Percentiles rank a stretch among this genome's conserved stretches.
phyloP scores from a whole-genome alignment of 352 stramenopile genomes.

The Pythium rhizo-oryzae region DNA sequence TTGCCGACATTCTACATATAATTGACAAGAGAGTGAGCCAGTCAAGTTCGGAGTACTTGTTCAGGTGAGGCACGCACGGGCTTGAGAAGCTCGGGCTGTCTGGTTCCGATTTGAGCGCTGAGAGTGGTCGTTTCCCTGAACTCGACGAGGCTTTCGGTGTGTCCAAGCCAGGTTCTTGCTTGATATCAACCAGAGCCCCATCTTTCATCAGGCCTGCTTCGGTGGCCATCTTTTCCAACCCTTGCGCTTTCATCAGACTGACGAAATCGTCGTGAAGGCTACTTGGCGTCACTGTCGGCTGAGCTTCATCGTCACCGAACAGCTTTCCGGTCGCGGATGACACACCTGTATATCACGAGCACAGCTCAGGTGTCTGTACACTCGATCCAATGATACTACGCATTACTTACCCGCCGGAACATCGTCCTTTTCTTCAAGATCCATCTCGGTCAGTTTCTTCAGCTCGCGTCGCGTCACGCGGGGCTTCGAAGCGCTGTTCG shows the following conservation, averaged over 20 bases:
- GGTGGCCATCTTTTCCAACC: conserved; percentile 83
- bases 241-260: conserved; percentile 86
- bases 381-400: no score
- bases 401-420: conserved; percentile 33
- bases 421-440: conserved; percentile 75
- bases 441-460: conserved; percentile 78
- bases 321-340: conserved; percentile 27
- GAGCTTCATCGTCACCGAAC: conserved; percentile 47
- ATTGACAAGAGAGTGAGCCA: background rate
- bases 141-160: conserved; percentile 14
- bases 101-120: conserved; percentile 27
- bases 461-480: conserved; percentile 73
- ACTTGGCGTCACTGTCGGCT: conserved; percentile 52
- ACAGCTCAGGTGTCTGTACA: background rate
- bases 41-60: no score
- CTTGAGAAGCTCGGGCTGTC: conserved; percentile 59
- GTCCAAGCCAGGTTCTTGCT: conserved; percentile 38
- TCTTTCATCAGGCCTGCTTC: conserved; percentile 79
- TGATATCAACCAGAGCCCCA: conserved; percentile 63
- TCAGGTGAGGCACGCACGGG: conserved; percentile 43
- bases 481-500: conserved; percentile 41
- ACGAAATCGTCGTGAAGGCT: conserved; percentile 89
- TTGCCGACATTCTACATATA: conserved; percentile 47
- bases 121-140: conserved; percentile 35
- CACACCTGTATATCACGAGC: conserved; percentile 5